A percentile compares a stretch with the other conserved stretches of the same genome.
Evolutionary conservation across 73 alveolate genomes (phyloP).

Genomic region (Stentor roeselii): DNA sequence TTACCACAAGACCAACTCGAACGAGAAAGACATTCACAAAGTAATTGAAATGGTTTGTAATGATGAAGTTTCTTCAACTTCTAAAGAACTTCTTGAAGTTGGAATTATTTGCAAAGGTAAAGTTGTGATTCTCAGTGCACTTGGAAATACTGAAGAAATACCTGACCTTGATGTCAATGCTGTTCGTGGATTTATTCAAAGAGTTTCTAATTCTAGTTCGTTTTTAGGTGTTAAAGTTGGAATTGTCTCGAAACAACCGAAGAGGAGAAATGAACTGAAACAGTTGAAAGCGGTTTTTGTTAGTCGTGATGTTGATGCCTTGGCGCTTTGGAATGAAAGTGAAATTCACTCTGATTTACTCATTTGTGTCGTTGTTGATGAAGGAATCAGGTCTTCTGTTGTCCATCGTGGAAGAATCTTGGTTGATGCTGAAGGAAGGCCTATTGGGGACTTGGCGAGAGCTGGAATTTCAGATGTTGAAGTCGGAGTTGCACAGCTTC

Average conservation of each 20-base stretch:
- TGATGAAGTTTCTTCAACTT: background rate
- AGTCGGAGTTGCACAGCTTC: constrained; percentile 11
- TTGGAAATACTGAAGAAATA: background rate
- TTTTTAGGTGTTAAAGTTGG: background rate
- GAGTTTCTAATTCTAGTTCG: background rate
- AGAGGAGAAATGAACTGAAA: background rate
- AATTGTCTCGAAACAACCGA: constrained; percentile 1
- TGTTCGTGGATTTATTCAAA: background rate
- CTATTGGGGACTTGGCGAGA: constrained; percentile 14
- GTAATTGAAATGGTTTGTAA: background rate
- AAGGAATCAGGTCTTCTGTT: constrained; percentile 16
- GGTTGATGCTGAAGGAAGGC: background rate
- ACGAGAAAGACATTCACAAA: background rate
- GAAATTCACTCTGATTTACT: background rate
- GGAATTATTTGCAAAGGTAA: background rate
- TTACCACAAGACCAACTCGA: background rate
- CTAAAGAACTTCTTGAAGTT: background rate
- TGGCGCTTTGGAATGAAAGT: background rate
- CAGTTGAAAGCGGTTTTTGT: background rate
- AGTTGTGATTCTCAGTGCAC: background rate
- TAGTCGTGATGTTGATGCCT: constrained; percentile 23
- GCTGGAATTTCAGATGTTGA: background rate
- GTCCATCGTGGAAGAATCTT: background rate
- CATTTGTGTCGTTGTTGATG: background rate
- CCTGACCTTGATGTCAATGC: background rate